phyloP scores from a whole-genome alignment of 805 yeast species.

The Candida quercuum region DNA sequence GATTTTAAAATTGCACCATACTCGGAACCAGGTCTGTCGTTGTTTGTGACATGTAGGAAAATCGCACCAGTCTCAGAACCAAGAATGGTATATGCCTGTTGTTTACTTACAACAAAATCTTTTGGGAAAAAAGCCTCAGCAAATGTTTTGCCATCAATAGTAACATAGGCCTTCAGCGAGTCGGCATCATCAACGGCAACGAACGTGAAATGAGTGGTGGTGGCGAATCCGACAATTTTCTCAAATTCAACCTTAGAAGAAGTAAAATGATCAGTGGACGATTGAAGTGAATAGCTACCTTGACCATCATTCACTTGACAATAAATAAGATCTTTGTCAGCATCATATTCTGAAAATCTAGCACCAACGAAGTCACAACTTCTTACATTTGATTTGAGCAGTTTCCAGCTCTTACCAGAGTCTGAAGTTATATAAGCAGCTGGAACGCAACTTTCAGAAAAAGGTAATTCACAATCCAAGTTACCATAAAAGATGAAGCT shows the following conservation, averaged over 20 bases:
- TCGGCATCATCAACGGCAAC: slow-evolving; percentile 57
- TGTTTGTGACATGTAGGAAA: slow-evolving; percentile 78
- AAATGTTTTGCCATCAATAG: slow-evolving; percentile 73
- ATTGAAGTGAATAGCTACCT: slow-evolving; percentile 24
- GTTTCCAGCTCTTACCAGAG: slow-evolving; percentile 57
- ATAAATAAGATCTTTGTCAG: slow-evolving; percentile 46
- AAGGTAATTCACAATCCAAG: slow-evolving; percentile 38
- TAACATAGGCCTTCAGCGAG: slow-evolving; percentile 60
- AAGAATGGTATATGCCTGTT: slow-evolving; percentile 74
- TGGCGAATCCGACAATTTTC: slow-evolving; percentile 67
- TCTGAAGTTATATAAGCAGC: slow-evolving; percentile 59
- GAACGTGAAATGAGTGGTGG: slow-evolving; percentile 63
- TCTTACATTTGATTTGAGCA: slow-evolving; percentile 43
- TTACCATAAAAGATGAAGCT: slow-evolving; percentile 67
- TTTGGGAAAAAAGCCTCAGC: slow-evolving; percentile 81
- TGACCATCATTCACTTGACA: slow-evolving; percentile 47
- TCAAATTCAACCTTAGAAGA: slow-evolving; percentile 40
- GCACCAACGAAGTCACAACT: slow-evolving; percentile 64
- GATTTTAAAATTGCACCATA: slow-evolving; percentile 82
- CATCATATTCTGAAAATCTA: slow-evolving; percentile 32
- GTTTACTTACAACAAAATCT: slow-evolving; percentile 49
- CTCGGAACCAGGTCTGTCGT: slow-evolving; percentile 43
- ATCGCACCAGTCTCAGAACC: slow-evolving; percentile 70
- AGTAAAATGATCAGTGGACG: slow-evolving; percentile 18
- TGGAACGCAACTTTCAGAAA: slow-evolving; percentile 38